A percentile compares a stretch with the other conserved stretches of the same genome.
phyloP scores from a whole-genome alignment of 192 early-diverging fungal genomes.

The Physocladia obscura region DNA sequence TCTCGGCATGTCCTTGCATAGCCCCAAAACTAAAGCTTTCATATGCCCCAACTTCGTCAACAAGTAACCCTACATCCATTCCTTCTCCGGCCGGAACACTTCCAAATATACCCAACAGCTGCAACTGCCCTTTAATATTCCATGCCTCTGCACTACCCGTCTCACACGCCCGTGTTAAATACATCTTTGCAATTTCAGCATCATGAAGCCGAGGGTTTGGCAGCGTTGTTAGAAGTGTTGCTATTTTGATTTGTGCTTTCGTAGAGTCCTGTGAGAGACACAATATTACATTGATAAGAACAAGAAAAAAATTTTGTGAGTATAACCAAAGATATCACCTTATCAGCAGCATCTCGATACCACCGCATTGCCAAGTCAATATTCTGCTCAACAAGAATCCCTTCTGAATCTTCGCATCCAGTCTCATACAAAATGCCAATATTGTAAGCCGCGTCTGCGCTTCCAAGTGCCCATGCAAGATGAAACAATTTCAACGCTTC shows the following conservation, averaged over 20 bases:
- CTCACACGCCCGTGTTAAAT: slow-evolving; percentile 35
- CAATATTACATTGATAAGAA: neutral
- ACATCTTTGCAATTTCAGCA: slow-evolving; percentile 19
- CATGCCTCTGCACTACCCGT: slow-evolving; percentile 44
- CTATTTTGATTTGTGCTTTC: slow-evolving; percentile 43
- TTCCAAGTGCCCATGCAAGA: slow-evolving; percentile 46
- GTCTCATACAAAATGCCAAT: slow-evolving; percentile 51
- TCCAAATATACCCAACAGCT: slow-evolving; percentile 41
- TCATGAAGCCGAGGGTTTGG: slow-evolving; percentile 28
- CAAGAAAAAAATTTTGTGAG: neutral
- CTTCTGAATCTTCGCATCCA: slow-evolving; percentile 43
- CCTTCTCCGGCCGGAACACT: neutral
- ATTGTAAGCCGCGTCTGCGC: slow-evolving; percentile 50
- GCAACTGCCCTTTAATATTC: slow-evolving; percentile 48
- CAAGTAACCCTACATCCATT: slow-evolving; percentile 23
- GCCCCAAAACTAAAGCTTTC: slow-evolving; percentile 41
- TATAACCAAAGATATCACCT: slow-evolving; percentile 22
- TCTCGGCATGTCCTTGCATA: slow-evolving; percentile 36
- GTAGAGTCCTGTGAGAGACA: slow-evolving; percentile 31
- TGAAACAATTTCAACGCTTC: slow-evolving; percentile 48
- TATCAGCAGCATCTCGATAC: slow-evolving; percentile 45
- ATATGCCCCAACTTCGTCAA: slow-evolving; percentile 23
- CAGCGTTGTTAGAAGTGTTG: slow-evolving; percentile 28
- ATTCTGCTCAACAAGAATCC: slow-evolving; percentile 38
- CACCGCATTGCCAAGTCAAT: slow-evolving; percentile 45